phyloP scores from a whole-genome alignment of 2,329 filamentous ascomycete species.

The Ambrosiella beaveri region DNA sequence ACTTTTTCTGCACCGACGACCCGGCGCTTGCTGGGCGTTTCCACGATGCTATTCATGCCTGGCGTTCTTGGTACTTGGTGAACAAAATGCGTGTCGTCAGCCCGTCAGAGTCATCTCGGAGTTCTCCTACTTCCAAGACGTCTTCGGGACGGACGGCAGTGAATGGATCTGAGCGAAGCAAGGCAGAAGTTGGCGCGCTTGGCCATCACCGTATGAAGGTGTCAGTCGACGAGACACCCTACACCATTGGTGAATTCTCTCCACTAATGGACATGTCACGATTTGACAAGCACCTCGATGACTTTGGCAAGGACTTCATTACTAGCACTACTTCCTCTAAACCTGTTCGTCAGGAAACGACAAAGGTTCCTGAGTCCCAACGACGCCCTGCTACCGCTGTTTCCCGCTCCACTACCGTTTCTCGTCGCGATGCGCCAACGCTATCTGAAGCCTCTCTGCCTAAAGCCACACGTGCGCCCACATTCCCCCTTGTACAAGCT shows the following conservation, averaged over 20 bases:
- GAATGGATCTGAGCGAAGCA: not conserved
- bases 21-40: constrained; percentile 47
- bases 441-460: constrained; percentile 8
- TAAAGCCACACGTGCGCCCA: not conserved
- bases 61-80: constrained; percentile 85
- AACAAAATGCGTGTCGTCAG: constrained; percentile 37
- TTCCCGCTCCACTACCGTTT: constrained; percentile 6
- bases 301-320: constrained; percentile 30
- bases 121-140: constrained; percentile 9
- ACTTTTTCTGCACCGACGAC: constrained; percentile 79
- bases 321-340: constrained; percentile 17
- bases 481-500: constrained; percentile 8
- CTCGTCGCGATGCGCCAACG: constrained; percentile 4
- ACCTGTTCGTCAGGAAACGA: constrained; percentile 3
- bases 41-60: constrained; percentile 53
- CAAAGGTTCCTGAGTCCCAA: constrained; percentile 6
- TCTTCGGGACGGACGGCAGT: not conserved
- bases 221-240: constrained; percentile 34
- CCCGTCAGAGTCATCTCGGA: constrained; percentile 17
- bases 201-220: constrained; percentile 23
- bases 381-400: not conserved
- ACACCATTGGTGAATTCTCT: constrained; percentile 49
- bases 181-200: constrained; percentile 4
- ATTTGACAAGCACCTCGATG: constrained; percentile 35
- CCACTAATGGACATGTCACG: constrained; percentile 47